Base-by-base conservation (phyloP, 2,329 filamentous ascomycete genomes). In the Dothistroma pini region DNA sequence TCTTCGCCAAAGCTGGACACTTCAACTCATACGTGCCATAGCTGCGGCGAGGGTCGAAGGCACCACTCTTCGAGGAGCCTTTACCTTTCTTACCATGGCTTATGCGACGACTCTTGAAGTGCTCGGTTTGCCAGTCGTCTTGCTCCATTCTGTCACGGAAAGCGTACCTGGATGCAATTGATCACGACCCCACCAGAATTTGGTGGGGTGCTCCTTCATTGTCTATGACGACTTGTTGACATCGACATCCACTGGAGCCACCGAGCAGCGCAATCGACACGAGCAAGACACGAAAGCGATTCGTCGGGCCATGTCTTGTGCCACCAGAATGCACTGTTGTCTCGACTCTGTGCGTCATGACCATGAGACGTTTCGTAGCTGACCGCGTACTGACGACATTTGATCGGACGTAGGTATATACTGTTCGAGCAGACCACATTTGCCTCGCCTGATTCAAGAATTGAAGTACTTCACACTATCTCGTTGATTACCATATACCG, bases 121-220 rank as follows among this genome's bases (percentile, higher is more conserved):
- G 55, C 19, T 57, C 55, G n/a, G 55, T 50, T 16, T 57, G 55
- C 55, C 55, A 57, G 14, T 50, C 41, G 31, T 57, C 55, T 25
- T 56, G 32, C 31, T 53, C 51, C 51, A 53, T 53, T 25, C 34
- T 35, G 14, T 29, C 4, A 19, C 2, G 22, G 21, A 12, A 19
- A 4, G n/a, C n/a, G 8, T 44, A 19, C 16, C 34, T 38, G 14
- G 34, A 38, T 16, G 41, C 41, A 44, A n/a, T 29, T 29, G 25
- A 2, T 14, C 41, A n/a, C 41, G 41, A 44, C 41, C 41, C 41
- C 41, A 44, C 41, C 41, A 44, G n/a, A 44, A 6, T 25, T 25
- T 29, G 48, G 48, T 51, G 48, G 41, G 41, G 41, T 19, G 41
- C n/a, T 29, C 48, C 48, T 31, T 5, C 22, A 53, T 53, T 53